A percentile compares a stretch with the other conserved stretches of the same genome.
Evolutionary conservation across 805 yeast species (phyloP).

Genomic region (Pichia exigua): DNA sequence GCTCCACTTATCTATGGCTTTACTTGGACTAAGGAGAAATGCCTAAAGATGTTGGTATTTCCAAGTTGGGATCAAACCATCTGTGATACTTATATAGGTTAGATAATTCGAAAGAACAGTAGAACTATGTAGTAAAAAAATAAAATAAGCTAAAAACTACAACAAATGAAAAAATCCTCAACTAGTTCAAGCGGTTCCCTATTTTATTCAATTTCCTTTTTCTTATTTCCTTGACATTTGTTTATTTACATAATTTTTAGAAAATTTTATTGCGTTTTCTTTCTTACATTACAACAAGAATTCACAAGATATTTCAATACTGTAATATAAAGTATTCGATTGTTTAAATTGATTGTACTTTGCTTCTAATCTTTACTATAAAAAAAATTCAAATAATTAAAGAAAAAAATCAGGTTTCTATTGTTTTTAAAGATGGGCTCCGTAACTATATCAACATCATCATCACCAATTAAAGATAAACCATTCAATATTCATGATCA

Average conservation of each 20-base stretch:
- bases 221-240: not conserved
- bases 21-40: constrained; percentile 36
- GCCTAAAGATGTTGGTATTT: constrained; percentile 22
- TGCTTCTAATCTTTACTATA: not conserved
- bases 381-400: not conserved
- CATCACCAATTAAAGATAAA: not conserved
- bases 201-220: not conserved
- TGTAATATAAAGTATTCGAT: not conserved
- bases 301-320: not conserved
- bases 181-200: not conserved
- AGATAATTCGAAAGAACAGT: not conserved
- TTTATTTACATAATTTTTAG: not conserved
- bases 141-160: too few relatives aligned
- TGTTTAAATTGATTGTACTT: not conserved
- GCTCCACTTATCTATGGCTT: constrained; percentile 41
- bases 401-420: not conserved
- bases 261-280: not conserved
- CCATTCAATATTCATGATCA: not conserved
- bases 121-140: not conserved
- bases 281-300: not conserved
- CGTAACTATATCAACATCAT: not conserved
- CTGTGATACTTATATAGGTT: constrained; percentile 6
- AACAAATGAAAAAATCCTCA: not conserved
- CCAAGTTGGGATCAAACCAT: constrained; percentile 12
- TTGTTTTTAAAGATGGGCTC: not conserved